phyloP scores from a whole-genome alignment of 306 rosid species.

The Gillenia trifoliata region DNA sequence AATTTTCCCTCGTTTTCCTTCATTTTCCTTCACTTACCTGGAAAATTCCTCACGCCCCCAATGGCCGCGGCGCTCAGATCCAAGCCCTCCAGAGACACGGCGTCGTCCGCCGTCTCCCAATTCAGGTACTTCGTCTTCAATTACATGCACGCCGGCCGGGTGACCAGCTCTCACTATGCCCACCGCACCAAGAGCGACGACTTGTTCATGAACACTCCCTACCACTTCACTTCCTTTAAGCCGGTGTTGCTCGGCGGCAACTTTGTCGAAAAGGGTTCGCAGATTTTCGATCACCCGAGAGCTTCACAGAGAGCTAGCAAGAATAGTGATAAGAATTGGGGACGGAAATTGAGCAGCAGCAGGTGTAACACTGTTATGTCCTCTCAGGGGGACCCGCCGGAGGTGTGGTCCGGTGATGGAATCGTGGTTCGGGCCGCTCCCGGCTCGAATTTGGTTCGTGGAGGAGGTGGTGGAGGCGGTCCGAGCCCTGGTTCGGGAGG shows the following conservation, averaged over 20 bases:
- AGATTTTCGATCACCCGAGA: conserved; percentile 13
- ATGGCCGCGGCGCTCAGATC: conserved; percentile 79
- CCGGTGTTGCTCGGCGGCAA: conserved; percentile 65
- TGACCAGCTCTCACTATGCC: conserved; percentile 34
- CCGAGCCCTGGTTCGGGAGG: conserved; percentile 49
- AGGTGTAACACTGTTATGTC: conserved; percentile 17
- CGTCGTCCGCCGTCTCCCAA: conserved; percentile 45
- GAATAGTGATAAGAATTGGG: conserved; percentile 21
- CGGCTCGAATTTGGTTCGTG: conserved; percentile 46
- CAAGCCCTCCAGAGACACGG: conserved; percentile 53
- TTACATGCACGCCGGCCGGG: conserved; percentile 40
- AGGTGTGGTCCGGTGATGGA: conserved; percentile 94
- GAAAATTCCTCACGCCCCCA: background rate
- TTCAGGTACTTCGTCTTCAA: conserved; percentile 48
- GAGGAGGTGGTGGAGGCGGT: conserved; percentile 39
- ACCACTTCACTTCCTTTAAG: conserved; percentile 66
- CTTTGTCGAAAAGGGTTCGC: conserved; percentile 33
- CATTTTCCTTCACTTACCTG: background rate
- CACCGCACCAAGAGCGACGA: conserved; percentile 41
- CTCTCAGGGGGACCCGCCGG: conserved; percentile 79
- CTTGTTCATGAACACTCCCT: conserved; percentile 41
- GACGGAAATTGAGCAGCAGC: conserved; percentile 18
- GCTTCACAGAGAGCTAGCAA: background rate
- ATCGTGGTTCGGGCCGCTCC: conserved; percentile 56
- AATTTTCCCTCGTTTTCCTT: background rate